Conservation (phyloP, 169 alveolate genomes). For the Hepatocystis sp. region DNA sequence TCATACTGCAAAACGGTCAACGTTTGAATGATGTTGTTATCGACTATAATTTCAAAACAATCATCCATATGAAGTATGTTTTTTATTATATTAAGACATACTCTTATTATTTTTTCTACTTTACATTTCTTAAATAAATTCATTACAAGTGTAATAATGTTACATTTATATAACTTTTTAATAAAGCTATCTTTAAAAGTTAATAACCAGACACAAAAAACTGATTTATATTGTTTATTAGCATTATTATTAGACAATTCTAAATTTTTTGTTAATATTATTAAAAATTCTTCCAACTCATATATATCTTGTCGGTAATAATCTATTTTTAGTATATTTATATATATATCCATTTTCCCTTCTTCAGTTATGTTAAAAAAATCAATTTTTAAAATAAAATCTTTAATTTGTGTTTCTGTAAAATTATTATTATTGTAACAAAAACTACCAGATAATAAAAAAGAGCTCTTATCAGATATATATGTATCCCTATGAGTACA, state of each 20-base stretch:
- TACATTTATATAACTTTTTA: constrained; percentile 77
- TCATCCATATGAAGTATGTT: constrained; percentile 78
- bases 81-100: constrained; percentile 78
- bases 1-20: constrained; percentile 88
- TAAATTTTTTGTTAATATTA: constrained; percentile 75
- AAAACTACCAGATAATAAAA: constrained; percentile 71
- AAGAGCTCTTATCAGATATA: constrained; percentile 74
- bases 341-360: constrained; percentile 76
- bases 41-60: constrained; percentile 85
- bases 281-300: constrained; percentile 69
- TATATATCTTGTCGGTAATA: constrained; percentile 75
- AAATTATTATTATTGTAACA: constrained; percentile 71
- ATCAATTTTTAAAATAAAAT: constrained; percentile 75
- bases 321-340: constrained; percentile 76
- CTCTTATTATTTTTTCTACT: constrained; percentile 82
- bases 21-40: constrained; percentile 85
- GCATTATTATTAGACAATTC: constrained; percentile 66
- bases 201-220: constrained; percentile 82
- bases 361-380: constrained; percentile 74
- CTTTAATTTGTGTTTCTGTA: constrained; percentile 67
- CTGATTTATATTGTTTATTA: constrained; percentile 83
- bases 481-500: constrained; percentile 74
- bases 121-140: constrained; percentile 80
- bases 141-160: constrained; percentile 76
- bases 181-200: constrained; percentile 79